These are phyloP conservation scores for Xenoacremonium recifei DNA, from an alignment of 2,329 filamentous ascomycete genomes.

Conservation along the genomic window DNA sequence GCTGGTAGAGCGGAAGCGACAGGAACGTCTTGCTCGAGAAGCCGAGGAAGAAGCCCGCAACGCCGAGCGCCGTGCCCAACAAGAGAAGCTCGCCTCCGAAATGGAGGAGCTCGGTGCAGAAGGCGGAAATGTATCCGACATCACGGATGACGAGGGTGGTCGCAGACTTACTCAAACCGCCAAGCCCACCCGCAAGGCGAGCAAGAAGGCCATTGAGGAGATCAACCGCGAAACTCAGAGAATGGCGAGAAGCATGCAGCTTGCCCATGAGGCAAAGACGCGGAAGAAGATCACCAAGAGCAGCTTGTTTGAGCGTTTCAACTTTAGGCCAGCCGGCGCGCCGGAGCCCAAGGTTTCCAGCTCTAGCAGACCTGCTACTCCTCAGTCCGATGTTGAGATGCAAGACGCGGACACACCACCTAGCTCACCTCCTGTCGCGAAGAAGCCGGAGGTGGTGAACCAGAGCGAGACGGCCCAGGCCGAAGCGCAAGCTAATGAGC, in stretches of 20 bases:
- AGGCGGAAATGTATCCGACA: constrained; percentile 47
- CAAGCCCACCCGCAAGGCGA: constrained; percentile 77
- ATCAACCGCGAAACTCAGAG: constrained; percentile 95
- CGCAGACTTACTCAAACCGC: constrained; percentile 65
- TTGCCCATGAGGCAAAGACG: constrained; percentile 84
- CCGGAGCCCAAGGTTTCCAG: constrained; percentile 41
- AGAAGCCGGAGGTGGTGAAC: constrained; percentile 25
- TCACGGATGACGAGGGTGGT: constrained; percentile 62
- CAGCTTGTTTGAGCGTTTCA: constrained; percentile 81
- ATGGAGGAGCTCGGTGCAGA: constrained; percentile 34
- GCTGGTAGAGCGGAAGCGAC: constrained; percentile 70
- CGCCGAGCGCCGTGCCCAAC: constrained; percentile 40
- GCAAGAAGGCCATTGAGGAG: constrained; percentile 91
- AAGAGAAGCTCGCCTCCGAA: constrained; percentile 34
- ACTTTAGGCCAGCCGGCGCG: constrained; percentile 55
- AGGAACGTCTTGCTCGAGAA: constrained; percentile 68
- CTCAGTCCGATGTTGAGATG: constrained; percentile 53
- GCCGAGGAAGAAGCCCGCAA: constrained; percentile 52
- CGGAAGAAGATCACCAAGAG: constrained; percentile 87
- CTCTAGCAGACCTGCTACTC: constrained; percentile 55
- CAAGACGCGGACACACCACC: constrained; percentile 63
- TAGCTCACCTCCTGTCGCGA: constrained; percentile 59
- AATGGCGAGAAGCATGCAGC: constrained; percentile 83
- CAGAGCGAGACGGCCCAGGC: not conserved
- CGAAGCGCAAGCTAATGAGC: constrained; percentile 21